Conservation (phyloP, 2,329 filamentous ascomycete genomes). For the Diaporthe humulicola region DNA sequence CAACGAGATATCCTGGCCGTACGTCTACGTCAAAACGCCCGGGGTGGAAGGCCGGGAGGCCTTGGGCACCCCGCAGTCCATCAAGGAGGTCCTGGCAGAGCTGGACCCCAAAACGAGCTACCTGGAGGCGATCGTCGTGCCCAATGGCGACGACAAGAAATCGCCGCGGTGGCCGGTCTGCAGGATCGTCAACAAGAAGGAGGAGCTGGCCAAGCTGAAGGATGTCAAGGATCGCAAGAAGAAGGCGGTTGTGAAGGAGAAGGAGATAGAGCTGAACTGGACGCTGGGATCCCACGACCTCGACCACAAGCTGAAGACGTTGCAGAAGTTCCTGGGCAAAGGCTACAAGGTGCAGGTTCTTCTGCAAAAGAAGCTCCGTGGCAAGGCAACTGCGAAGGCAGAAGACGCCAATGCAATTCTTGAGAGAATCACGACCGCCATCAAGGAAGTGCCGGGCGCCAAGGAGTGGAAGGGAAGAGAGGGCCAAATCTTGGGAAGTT, state of each 20-base stretch:
- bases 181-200: slow-evolving; percentile 74
- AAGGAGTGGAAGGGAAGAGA: slow-evolving; percentile 58
- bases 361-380: slow-evolving; percentile 75
- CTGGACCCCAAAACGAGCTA: slow-evolving; percentile 52
- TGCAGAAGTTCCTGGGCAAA: slow-evolving; percentile 78
- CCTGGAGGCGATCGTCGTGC: slow-evolving; percentile 58
- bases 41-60: slow-evolving; percentile 52
- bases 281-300: slow-evolving; percentile 84
- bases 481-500: slow-evolving; percentile 55
- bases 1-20: slow-evolving; percentile 57
- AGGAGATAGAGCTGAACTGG: slow-evolving; percentile 94
- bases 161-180: slow-evolving; percentile 70
- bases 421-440: slow-evolving; percentile 56
- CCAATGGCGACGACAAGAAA: slow-evolving; percentile 48
- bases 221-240: slow-evolving; percentile 58
- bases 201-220: slow-evolving; percentile 57
- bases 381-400: slow-evolving; percentile 68
- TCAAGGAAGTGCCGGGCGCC: slow-evolving; percentile 50
- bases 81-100: slow-evolving; percentile 55
- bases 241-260: slow-evolving; percentile 61
- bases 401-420: slow-evolving; percentile 75
- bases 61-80: slow-evolving; percentile 55
- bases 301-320: slow-evolving; percentile 75
- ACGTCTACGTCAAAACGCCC: slow-evolving; percentile 54
- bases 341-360: slow-evolving; percentile 82